Evolutionary conservation across 2,329 filamentous ascomycete species (phyloP), one percentile per base, ranked within the genome.

Genomic region (Neonectria magnoliae): DNA sequence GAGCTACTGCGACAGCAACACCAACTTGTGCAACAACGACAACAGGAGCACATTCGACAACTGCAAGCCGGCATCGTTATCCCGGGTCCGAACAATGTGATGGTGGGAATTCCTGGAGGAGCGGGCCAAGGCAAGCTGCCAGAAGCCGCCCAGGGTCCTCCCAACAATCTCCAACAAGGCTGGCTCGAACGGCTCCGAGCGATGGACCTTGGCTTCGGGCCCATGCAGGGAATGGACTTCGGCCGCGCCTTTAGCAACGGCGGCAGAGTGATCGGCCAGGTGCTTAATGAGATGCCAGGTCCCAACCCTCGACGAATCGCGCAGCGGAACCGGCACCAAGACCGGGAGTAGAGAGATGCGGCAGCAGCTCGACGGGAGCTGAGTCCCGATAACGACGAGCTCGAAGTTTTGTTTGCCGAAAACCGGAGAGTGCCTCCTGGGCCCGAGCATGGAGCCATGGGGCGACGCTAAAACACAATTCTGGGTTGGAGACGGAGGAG

Each of bases 171-270:
- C 10, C 3, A 7, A 1, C 41, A 14, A 4, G 22, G 16, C 14
- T 62, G 60, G 60, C 47, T 53, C 11, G 22, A 57, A 9, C 53
- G 45, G 2, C 47, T 62, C 20, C 47, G 52, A 3, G 38, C 18
- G 6, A 36, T 53, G 14, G 42, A 57, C 29, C 4, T 62, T 13
- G 60, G 60, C 13, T 57, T 57, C 16, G 60, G 60, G 7, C 53
- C 60, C 4, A 53, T 57, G 60, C 60, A 62, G 27, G 53, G 29
- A 2, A 16, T 57, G n/a, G 38, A 57, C 36, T 57, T 62, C 18
- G 47, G 53, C 3, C 60, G 60, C 18, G 10, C 38, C 14, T 29
- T 57, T 22, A 20, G 27, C n/a, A 38, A 57, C 20, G 50, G 27
- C 16, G 10, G 5, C 4, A 25, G 22, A 18, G 11, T 27, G 38